Conservation (phyloP, 163 green algal species). For the Trebouxia gelatinosa region DNA sequence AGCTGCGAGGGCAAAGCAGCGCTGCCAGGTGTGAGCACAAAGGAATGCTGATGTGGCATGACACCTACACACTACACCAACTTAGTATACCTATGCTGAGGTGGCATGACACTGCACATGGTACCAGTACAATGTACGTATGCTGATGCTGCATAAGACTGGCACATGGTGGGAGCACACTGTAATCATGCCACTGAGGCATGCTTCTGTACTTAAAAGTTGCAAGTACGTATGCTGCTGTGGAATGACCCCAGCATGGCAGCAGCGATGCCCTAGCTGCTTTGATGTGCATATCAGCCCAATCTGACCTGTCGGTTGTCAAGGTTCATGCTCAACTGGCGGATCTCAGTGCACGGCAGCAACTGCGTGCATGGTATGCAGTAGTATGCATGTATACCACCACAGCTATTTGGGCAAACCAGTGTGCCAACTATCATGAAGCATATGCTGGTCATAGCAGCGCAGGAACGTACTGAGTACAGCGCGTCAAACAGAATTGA, state of each 20-base stretch:
- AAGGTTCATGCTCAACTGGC: no score
- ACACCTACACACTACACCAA: not conserved
- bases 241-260: not conserved
- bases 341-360: no score
- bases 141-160: not conserved
- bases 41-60: not conserved
- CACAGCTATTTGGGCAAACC: no score
- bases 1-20: constrained; percentile 4
- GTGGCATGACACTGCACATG: not conserved
- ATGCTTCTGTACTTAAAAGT: not conserved
- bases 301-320: no score
- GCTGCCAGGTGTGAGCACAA: constrained; percentile 10
- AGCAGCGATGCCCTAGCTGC: no score
- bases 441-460: no score
- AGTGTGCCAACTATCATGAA: no score
- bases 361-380: no score
- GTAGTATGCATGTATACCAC: no score
- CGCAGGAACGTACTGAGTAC: no score
- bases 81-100: not conserved
- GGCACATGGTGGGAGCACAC: not conserved
- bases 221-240: not conserved
- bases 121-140: not conserved
- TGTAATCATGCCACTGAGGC: not conserved
- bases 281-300: no score
- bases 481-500: no score